Conservation (phyloP, 2,329 filamentous ascomycete species). For the Cercospora sesami region DNA sequence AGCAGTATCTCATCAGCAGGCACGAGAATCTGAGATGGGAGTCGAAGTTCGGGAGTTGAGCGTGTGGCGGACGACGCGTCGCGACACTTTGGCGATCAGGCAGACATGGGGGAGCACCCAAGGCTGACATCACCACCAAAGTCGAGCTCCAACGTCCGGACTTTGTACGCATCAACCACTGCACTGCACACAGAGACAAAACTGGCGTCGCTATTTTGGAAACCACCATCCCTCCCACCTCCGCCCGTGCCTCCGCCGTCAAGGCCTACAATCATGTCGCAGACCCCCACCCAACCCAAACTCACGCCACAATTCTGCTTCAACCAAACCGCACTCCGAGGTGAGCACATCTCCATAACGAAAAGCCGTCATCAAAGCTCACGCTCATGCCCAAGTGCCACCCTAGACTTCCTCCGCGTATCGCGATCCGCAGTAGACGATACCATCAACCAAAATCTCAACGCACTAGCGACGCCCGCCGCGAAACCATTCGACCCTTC, state of each 20-base stretch:
- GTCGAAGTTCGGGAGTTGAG: conserved; percentile 1
- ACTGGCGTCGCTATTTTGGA: conserved; percentile 38
- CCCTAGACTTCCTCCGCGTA: conserved; percentile 80
- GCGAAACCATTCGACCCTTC: conserved; percentile 72
- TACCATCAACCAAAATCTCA: conserved; percentile 88
- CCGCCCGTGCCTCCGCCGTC: conserved; percentile 10
- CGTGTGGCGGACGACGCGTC: conserved; percentile 10
- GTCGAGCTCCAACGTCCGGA: conserved; percentile 4
- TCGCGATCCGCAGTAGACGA: conserved; percentile 87
- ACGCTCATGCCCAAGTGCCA: conserved; percentile 36
- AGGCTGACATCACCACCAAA: conserved; percentile 3
- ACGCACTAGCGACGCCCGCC: conserved; percentile 78
- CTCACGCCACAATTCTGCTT: conserved; percentile 55
- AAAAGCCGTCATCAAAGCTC: conserved; percentile 23
- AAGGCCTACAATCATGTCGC: conserved; percentile 40
- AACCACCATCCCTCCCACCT: conserved; percentile 20
- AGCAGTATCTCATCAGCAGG: conserved; percentile 20
- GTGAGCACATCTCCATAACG: conserved; percentile 34
- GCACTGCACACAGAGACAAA: conserved; percentile 7
- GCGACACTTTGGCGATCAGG: conserved; percentile 3
- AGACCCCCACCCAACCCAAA: conserved; percentile 42
- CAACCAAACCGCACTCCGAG: conserved; percentile 52
- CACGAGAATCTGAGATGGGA: conserved; percentile 13
- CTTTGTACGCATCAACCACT: neutral
- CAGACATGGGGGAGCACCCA: neutral